Evolutionary conservation across 2,329 filamentous ascomycete genomes (phyloP), one percentile per base, ranked within the genome.

Genomic region (Fusarium coffeatum): DNA sequence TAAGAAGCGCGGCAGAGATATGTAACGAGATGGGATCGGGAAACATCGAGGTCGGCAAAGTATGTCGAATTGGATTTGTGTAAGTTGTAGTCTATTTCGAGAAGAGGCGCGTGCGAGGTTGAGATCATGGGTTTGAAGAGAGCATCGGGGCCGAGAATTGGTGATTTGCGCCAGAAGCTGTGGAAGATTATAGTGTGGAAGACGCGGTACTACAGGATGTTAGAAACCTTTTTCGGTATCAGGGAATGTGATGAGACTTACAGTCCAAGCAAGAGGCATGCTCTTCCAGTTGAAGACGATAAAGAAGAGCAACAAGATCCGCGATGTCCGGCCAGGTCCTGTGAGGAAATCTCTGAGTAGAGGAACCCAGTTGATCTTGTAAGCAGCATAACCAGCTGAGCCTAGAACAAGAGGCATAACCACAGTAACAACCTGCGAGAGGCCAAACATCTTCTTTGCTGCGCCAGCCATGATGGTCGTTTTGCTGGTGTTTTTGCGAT

Each of bases 21-120:
- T 50, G 89, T 91, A 55, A 97, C 89, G 11, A 96, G 88, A 69
- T 97, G 92, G 1, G 92, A 92, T 59, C 96, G 92, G 41, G 91
- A 89, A 64, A 95, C 87, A 80, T 97, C 94, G 71, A 97, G 89
- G 80, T 97, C 93, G 71, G 89, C 84, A 78, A 97, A 97, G 83
- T 97, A 97, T 30, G 94, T 97, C 73, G 88, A 89, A 82, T 94
- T 93, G 66, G 90, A 90, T 78, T 94, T 94, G 85, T 95, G 92
- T 45, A 93, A 77, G 82, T 96, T 95, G 83, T 94, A 93, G 82
- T 97, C 94, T 74, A 90, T 93, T 81, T 97, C 93, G 72, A 92
- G 86, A 56, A 92, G 81, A 2, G 92, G 88, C 16, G 91, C 88
- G 76, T 89, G 88, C 9, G 90, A 88, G 41, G 85, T 83, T 18